Evolutionary conservation across 768 basidiomycete genomes (phyloP).

Genomic region (Auricularia sp.): DNA sequence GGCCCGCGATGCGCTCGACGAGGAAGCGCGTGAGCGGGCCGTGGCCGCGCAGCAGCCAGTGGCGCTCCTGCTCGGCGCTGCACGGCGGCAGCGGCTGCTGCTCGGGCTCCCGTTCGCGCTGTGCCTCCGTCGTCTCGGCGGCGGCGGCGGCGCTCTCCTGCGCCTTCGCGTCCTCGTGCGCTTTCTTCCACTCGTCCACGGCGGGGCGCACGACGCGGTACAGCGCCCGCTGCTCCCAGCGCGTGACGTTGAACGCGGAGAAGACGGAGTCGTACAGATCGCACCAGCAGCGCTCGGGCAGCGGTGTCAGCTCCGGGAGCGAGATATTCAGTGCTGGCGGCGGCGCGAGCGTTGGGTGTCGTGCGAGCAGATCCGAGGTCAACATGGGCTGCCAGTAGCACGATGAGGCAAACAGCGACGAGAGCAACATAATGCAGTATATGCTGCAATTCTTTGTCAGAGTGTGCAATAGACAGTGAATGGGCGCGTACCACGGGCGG

Average conservation of each 20-base stretch:
- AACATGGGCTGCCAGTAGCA: conserved; percentile 83
- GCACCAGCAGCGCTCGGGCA: conserved; percentile 82
- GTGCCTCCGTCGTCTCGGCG: neutral
- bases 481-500: conserved; percentile 57
- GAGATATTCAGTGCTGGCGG: neutral
- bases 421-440: conserved; percentile 75
- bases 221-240: conserved; percentile 64
- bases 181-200: neutral
- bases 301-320: conserved; percentile 30
- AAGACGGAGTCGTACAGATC: conserved; percentile 63
- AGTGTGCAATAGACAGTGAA: neutral
- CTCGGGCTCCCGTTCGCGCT: conserved; percentile 18
- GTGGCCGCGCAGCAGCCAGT: conserved; percentile 8
- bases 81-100: conserved; percentile 15
- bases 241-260: conserved; percentile 63
- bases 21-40: neutral
- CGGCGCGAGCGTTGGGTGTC: conserved; percentile 3
- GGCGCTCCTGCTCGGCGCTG: conserved; percentile 1
- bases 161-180: conserved; percentile 23
- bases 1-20: neutral
- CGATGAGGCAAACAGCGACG: conserved; percentile 75
- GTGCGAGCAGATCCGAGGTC: conserved; percentile 26
- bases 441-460: conserved; percentile 36
- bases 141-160: neutral
- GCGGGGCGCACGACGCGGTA: neutral